A percentile compares a stretch with the other conserved stretches of the same genome.
Evolutionary conservation across 2,329 filamentous ascomycete species (phyloP).

Genomic region (Aspergillus terreus): DNA sequence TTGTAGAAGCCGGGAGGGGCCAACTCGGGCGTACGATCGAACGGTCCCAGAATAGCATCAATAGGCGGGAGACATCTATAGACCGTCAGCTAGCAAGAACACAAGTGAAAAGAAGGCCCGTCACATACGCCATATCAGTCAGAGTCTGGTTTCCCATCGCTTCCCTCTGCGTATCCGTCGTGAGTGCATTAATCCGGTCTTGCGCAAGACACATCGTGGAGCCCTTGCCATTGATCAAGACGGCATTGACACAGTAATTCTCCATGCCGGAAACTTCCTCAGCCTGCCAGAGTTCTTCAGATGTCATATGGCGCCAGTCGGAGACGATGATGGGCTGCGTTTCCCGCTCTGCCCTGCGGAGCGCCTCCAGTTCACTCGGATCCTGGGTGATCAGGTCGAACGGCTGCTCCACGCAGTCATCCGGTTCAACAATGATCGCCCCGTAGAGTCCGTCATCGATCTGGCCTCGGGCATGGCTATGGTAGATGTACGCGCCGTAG

Average conservation of each 20-base stretch:
- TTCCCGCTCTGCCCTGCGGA: slow-evolving; percentile 48
- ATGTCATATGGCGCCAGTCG: slow-evolving; percentile 56
- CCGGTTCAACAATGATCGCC: slow-evolving; percentile 47
- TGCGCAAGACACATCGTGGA: slow-evolving; percentile 23
- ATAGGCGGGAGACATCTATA: slow-evolving; percentile 23
- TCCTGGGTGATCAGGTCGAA: slow-evolving; percentile 29
- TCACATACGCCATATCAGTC: slow-evolving; percentile 27
- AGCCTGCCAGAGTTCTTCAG: slow-evolving; percentile 39
- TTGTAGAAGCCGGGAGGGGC: slow-evolving; percentile 19
- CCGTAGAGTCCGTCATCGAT: slow-evolving; percentile 60
- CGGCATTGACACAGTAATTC: slow-evolving; percentile 56
- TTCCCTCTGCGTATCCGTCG: slow-evolving; percentile 15
- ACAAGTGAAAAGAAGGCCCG: background rate
- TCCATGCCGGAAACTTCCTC: slow-evolving; percentile 32
- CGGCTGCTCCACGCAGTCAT: slow-evolving; percentile 20
- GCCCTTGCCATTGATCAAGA: slow-evolving; percentile 59
- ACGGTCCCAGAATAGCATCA: background rate
- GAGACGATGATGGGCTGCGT: slow-evolving; percentile 51
- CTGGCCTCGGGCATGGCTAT: slow-evolving; percentile 54
- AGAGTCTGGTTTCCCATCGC: slow-evolving; percentile 19
- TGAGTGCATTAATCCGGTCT: slow-evolving; percentile 29
- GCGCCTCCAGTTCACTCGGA: slow-evolving; percentile 34
- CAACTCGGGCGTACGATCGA: slow-evolving; percentile 15
- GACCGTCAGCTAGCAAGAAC: background rate
- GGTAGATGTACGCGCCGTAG: slow-evolving; percentile 60